Conservation (phyloP, 1,139 yeast genomes). For the Lodderomyces jiufengensis region DNA sequence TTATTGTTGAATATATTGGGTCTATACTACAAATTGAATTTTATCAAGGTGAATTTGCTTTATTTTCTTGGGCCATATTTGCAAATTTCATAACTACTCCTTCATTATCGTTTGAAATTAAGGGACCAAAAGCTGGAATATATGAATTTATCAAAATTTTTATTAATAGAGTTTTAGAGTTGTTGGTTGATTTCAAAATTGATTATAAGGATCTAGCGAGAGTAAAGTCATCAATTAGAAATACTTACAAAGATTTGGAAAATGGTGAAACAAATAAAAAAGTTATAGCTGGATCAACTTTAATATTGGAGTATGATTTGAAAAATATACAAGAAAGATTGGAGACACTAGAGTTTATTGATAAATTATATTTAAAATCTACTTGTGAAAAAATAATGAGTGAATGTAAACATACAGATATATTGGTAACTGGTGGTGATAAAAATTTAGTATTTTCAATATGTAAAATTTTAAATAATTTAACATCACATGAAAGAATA, state of each 20-base stretch:
- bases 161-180: slow-evolving; percentile 15
- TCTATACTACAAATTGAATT: slow-evolving; percentile 32
- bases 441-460: slow-evolving; percentile 12
- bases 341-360: slow-evolving; percentile 29
- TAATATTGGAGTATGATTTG: slow-evolving; percentile 50
- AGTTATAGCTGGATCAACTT: slow-evolving; percentile 44
- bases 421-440: slow-evolving; percentile 46
- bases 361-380: slow-evolving; percentile 20
- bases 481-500: slow-evolving; percentile 15
- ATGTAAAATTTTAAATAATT: slow-evolving; percentile 13
- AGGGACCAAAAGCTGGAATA: slow-evolving; percentile 45
- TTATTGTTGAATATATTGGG: slow-evolving; percentile 47
- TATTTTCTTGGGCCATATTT: slow-evolving; percentile 51
- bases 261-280: slow-evolving; percentile 38
- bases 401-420: slow-evolving; percentile 28
- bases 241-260: slow-evolving; percentile 37
- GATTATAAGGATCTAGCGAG: slow-evolving; percentile 35
- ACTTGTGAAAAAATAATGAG: slow-evolving; percentile 19
- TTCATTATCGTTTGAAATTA: slow-evolving; percentile 44
- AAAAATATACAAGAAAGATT: slow-evolving; percentile 51
- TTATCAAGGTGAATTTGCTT: slow-evolving; percentile 49
- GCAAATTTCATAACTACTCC: slow-evolving; percentile 51
- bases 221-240: slow-evolving; percentile 41
- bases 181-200: slow-evolving; percentile 12
- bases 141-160: slow-evolving; percentile 23